These are phyloP conservation scores for Diaporthe longicolla DNA, from an alignment of 2,329 filamentous ascomycete genomes.

Conservation along the genomic window DNA sequence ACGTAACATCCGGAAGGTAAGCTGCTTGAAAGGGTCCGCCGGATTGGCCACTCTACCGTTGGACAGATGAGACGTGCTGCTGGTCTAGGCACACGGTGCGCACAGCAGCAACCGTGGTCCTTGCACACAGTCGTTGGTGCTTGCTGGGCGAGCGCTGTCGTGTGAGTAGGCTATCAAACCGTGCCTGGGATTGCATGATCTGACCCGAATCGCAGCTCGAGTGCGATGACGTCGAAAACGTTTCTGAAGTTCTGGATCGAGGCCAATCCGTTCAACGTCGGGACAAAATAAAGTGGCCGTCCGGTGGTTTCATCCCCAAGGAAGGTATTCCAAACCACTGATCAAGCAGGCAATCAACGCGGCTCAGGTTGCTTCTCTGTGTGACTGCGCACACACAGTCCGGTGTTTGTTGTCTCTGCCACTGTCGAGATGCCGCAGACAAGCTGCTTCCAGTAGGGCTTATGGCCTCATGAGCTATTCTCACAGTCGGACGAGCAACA, in stretches of 20 bases:
- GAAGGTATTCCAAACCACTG: not conserved
- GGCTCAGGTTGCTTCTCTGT: slow-evolving; percentile 21
- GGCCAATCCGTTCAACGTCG: not conserved
- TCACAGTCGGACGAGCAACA: not conserved
- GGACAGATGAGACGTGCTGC: slow-evolving; percentile 19
- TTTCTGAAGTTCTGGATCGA: slow-evolving; percentile 16
- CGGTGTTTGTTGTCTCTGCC: slow-evolving; percentile 10
- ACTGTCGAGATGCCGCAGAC: not conserved
- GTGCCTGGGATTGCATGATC: slow-evolving; percentile 30
- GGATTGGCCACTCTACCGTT: slow-evolving; percentile 28
- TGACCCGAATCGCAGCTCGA: slow-evolving; percentile 23
- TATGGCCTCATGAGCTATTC: not conserved
- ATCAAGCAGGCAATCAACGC: not conserved
- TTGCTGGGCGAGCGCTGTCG: slow-evolving; percentile 1
- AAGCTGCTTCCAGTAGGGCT: not conserved
- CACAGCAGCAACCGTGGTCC: slow-evolving; percentile 32
- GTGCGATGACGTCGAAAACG: slow-evolving; percentile 33
- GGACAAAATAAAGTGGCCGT: slow-evolving; percentile 4
- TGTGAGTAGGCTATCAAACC: slow-evolving; percentile 26
- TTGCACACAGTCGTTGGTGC: slow-evolving; percentile 1
- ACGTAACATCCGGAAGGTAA: slow-evolving; percentile 36
- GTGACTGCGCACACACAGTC: slow-evolving; percentile 26
- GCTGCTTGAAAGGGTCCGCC: slow-evolving; percentile 6
- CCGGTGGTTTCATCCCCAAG: not conserved
- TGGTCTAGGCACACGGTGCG: slow-evolving; percentile 30